These are phyloP conservation scores for Pythium plurisporium DNA, from an alignment of 352 stramenopile genomes.

Conservation along the genomic window DNA sequence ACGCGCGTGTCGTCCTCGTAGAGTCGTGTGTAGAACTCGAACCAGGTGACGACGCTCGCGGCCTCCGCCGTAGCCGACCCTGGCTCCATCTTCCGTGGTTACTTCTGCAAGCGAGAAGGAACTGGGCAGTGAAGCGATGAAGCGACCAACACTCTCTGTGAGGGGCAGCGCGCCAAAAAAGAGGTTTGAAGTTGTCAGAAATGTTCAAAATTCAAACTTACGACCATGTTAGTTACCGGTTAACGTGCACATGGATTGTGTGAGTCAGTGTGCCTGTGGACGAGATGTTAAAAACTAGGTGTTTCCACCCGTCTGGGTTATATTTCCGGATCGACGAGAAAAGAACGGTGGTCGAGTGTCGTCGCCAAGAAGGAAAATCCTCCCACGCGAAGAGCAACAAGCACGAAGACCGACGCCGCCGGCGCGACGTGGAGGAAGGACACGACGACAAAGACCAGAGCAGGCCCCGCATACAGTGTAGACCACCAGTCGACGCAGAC, in stretches of 20 bases:
- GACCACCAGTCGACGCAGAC: background rate
- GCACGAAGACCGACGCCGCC: background rate
- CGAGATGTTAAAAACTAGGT: background rate
- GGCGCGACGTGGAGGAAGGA: conserved; percentile 2
- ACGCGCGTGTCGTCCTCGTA: conserved; percentile 7
- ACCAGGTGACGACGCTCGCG: conserved; percentile 29
- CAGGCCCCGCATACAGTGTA: too few relatives aligned
- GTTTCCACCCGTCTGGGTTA: conserved; percentile 7
- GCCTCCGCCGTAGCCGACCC: conserved; percentile 11
- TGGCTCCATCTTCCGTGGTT: background rate
- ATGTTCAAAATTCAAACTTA: conserved; percentile 22
- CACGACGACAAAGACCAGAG: too few relatives aligned
- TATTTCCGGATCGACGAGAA: conserved; percentile 10
- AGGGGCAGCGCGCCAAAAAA: conserved; percentile 23
- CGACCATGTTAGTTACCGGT: background rate
- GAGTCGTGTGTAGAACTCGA: conserved; percentile 18
- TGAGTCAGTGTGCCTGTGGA: background rate
- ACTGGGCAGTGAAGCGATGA: background rate
- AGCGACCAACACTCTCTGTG: conserved; percentile 25
- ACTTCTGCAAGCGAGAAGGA: background rate
- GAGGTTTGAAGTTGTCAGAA: conserved; percentile 26
- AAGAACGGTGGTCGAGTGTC: conserved; percentile 6
- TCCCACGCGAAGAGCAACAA: conserved; percentile 3
- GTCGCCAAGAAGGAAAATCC: conserved; percentile 5
- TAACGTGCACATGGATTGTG: background rate